Evolutionary conservation across 148 eudicot species (phyloP).

Genomic region (Rhododendron simsii): DNA sequence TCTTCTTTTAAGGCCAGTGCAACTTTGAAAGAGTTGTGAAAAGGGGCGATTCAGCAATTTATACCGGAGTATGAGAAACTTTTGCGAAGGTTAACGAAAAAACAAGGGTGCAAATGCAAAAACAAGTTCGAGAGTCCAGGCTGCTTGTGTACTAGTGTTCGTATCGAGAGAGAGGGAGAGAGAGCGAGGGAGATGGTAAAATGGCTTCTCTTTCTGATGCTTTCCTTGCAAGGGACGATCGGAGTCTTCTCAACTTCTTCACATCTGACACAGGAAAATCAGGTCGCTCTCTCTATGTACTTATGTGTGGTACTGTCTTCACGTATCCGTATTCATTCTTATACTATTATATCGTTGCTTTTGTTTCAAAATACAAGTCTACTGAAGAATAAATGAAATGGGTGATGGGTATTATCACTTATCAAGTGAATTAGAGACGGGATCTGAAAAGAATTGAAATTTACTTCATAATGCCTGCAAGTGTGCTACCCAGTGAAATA

Average conservation of each 20-base stretch:
- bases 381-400: neutral
- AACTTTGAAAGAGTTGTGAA: neutral
- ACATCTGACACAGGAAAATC: neutral
- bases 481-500: neutral
- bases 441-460: neutral
- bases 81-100: neutral
- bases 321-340: neutral
- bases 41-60: neutral
- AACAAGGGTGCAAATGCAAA: neutral
- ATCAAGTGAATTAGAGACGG: neutral
- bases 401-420: neutral
- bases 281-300: neutral
- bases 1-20: too few species aligned
- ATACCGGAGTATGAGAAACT: neutral
- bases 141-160: neutral
- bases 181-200: neutral
- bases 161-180: neutral
- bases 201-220: neutral
- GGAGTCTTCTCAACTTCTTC: neutral
- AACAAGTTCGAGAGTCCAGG: neutral
- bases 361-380: neutral
- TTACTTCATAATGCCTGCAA: neutral
- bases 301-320: neutral
- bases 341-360: neutral
- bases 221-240: constrained; percentile 1